Conservation (phyloP, 2,329 filamentous ascomycete species). For the Penicillium sp. region DNA sequence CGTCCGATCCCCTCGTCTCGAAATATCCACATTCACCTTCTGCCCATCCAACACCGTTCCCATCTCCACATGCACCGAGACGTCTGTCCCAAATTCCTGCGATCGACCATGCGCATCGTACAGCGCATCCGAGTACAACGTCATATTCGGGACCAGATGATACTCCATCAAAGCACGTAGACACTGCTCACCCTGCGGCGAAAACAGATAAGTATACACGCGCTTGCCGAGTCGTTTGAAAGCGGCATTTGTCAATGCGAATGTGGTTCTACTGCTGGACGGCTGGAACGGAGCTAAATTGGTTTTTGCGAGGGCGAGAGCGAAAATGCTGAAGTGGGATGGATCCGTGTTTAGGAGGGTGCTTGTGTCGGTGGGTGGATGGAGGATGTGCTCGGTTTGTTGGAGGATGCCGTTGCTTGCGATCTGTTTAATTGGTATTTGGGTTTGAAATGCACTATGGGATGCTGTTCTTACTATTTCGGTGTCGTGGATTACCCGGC, state of each 20-base stretch:
- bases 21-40: slow-evolving; percentile 65
- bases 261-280: slow-evolving; percentile 73
- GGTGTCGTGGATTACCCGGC: slow-evolving; percentile 65
- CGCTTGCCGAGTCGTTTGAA: slow-evolving; percentile 66
- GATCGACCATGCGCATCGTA: slow-evolving; percentile 55
- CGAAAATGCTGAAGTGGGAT: slow-evolving; percentile 68
- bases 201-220: slow-evolving; percentile 82
- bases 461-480: slow-evolving; percentile 40
- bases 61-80: slow-evolving; percentile 50
- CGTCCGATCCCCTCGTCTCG: slow-evolving; percentile 60
- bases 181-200: slow-evolving; percentile 64
- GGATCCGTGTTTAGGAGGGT: slow-evolving; percentile 62
- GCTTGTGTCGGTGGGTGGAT: slow-evolving; percentile 64
- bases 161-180: slow-evolving; percentile 73
- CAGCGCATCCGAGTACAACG: slow-evolving; percentile 66
- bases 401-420: slow-evolving; percentile 78
- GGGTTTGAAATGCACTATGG: background rate
- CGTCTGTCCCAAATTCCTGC: slow-evolving; percentile 14
- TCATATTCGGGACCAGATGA: slow-evolving; percentile 66
- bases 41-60: slow-evolving; percentile 64
- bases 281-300: too few relatives aligned
- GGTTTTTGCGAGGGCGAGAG: slow-evolving; percentile 57
- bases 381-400: slow-evolving; percentile 65
- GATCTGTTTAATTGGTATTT: slow-evolving; percentile 42
- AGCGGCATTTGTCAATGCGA: slow-evolving; percentile 75